Evolutionary conservation across 352 stramenopile genomes (phyloP), one percentile per base, ranked within the genome.

Genomic region (Phytophthora capsici): DNA sequence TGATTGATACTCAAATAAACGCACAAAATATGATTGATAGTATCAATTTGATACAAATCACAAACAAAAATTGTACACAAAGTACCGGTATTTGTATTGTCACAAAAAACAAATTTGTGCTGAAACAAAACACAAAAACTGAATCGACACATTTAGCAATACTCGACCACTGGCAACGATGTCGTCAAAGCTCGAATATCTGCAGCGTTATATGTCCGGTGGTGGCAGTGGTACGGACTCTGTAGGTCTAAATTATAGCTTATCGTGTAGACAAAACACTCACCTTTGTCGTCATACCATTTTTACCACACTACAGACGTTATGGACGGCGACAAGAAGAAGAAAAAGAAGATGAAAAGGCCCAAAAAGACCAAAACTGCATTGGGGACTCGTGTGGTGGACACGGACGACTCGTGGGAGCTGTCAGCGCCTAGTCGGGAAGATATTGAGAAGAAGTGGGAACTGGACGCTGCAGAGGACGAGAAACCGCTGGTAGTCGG

Each of bases 101-200:
- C 20, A 38, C 22, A 62, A 70, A 65, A 60, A 46, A 52, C 19
- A n/a, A 28, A 52, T 55, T 47, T 40, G 12, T 26, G 17, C 0
- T 9, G 34, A 9, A 16, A 38, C 32, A 19, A 37, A 37, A n/a
- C 10, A 16, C 6, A 30, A 10, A 28, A 28, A 28, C 6, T 28
- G 25, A 32, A 34, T 49, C 43, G 43, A 13, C 0, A 14, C 12
- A 34, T 49, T 49, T 14, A 25, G 17, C 22, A 30, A 30, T 1
- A 30, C 26, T 30, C 43, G 14, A 34, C 7, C 19, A 56, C 51
- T 64, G 61, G 61, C 36, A 46, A 64, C 36, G 30, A 80, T 80
- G 73, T 20, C 69, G 66, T 91, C 86, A 30, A 94, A 94, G 78
- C 71, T 92, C 55, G 86, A 88, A 69, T 91, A 91, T 52, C 48